Base-by-base conservation (phyloP, 2,329 filamentous ascomycete genomes). In the Trichothecium roseum region DNA sequence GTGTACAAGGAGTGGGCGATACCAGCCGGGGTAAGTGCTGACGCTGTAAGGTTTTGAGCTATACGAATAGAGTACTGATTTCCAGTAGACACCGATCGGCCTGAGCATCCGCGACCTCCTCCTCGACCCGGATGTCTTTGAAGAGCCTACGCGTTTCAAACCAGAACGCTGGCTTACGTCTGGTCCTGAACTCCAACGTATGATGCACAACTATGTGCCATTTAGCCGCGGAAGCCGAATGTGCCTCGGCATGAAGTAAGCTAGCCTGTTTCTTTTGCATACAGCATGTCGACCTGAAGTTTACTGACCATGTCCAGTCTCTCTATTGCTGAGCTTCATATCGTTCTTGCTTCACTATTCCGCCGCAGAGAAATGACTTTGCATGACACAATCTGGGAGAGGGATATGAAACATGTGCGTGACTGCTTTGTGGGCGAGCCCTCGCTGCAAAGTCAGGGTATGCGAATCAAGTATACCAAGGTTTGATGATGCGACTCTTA, bases 211-310 rank as follows among this genome's bases (percentile, higher is more conserved):
- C 28, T 31, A 24, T 18, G 15, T 38, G 4, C 37, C 37, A n/a
- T 38, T 38, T 20, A 32, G 37, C 9, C 27, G 33, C n/a, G 37
- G 37, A 13, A 32, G 28, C 18, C 35, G 35, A 18, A 31, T 37
- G 18, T 37, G 35, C 16, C 18, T 37, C 10, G 35, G 35, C 3
- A 32, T 28, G 8, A 27, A 37, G 35, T 37, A 28, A 14, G 33
- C n/a, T n/a, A n/a, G n/a, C n/a, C n/a, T n/a, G n/a, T n/a, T n/a
- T 29, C 13, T 15, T 17, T 10, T 12, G 8, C 32, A n/a, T 8
- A 7, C 14, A 10, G n/a, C 18, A 12, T 33, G 10, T 24, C 3
- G 26, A 26, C 20, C 10, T 12, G 26, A 18, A 14, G 10, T 14
- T 22, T n/a, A 17, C 13, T 9, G 26, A 14, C 15, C 17, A 16